These are phyloP conservation scores for Lactuca saligna DNA, from an alignment of 129 eudicot species.

Conservation along the genomic window DNA sequence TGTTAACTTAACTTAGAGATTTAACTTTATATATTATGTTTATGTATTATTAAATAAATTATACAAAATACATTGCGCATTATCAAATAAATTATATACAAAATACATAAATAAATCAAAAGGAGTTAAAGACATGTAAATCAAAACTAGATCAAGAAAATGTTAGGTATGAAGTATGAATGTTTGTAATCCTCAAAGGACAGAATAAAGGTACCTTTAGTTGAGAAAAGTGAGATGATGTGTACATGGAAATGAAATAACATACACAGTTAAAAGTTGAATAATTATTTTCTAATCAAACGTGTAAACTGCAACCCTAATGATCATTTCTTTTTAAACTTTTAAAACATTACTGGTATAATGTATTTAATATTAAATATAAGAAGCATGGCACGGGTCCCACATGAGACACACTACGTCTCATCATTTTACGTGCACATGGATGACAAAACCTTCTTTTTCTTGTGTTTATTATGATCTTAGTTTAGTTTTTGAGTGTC, in stretches of 20 bases:
- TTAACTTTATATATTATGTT: no score
- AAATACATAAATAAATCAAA: no score
- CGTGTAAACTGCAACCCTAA: not conserved
- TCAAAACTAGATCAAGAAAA: not conserved
- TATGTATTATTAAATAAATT: no score
- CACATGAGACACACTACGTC: not conserved
- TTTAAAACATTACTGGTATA: not conserved
- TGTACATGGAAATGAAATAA: conserved; percentile 2
- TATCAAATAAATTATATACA: no score
- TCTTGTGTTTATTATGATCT: not conserved
- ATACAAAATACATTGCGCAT: no score
- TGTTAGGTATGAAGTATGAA: conserved; percentile 11
- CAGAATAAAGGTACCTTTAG: conserved; percentile 21
- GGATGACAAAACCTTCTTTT: not conserved
- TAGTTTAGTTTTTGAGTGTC: no score
- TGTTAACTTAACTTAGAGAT: not conserved
- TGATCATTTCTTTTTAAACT: no score
- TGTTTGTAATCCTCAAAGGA: conserved; percentile 5
- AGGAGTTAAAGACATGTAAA: no score
- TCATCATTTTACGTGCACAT: not conserved
- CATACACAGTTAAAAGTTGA: conserved; percentile 17
- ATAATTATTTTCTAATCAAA: no score
- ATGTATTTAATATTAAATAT: no score
- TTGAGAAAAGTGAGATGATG: conserved; percentile 14
- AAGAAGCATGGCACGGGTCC: not conserved